Base-by-base conservation (phyloP, 2,329 filamentous ascomycete genomes). In the Eutypella sp. region DNA sequence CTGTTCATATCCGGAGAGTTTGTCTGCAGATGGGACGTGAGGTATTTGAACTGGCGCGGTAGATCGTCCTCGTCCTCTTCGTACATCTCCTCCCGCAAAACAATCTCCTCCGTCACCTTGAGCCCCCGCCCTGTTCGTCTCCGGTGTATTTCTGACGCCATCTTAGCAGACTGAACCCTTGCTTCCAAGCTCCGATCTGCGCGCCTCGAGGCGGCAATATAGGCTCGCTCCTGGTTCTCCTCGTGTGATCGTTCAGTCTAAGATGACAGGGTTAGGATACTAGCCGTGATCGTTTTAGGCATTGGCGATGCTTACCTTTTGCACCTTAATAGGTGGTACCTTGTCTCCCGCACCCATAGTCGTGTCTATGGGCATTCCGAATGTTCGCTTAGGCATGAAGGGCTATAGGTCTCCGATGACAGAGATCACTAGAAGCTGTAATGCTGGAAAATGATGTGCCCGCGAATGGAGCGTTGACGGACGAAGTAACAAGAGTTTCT, bases 21-120 rank as follows among this genome's bases (percentile, higher is more conserved):
- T 2, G 78, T 84, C 53, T 81, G 75, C 47, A 87, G 68, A 55
- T 84, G 77, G 3, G 79, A 74, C 13, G 79, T 80, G 25, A 89
- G 69, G 13, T 81, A 71, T 47, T 81, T 75, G 59, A 83, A 87
- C 44, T 82, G 80, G 49, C 81, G 75, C 1, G 85, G 82, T 20
- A 88, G 63, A 46, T 91, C 87, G 55, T 95, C 88, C 44, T 95
- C 90, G 60, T 95, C 88, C 65, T 96, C 91, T 60, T 96, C 90
- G 62, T 96, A 96, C 89, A 96, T 95, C 64, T 95, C 89, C 64
- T 96, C 91, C 51, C 89, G 90, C 55, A 87, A 73, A 11, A 96
- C 90, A 67, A 93, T 90, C 59, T 93, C 80, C 65, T 91, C 86
- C 22, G 85, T 90, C 47, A 96, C 87, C 55, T 84, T 83, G 48